Percentiles rank a stretch among this genome's conserved stretches.
Evolutionary conservation across 2,329 filamentous ascomycete species (phyloP).

Genomic region (Botrytis pseudocinerea): DNA sequence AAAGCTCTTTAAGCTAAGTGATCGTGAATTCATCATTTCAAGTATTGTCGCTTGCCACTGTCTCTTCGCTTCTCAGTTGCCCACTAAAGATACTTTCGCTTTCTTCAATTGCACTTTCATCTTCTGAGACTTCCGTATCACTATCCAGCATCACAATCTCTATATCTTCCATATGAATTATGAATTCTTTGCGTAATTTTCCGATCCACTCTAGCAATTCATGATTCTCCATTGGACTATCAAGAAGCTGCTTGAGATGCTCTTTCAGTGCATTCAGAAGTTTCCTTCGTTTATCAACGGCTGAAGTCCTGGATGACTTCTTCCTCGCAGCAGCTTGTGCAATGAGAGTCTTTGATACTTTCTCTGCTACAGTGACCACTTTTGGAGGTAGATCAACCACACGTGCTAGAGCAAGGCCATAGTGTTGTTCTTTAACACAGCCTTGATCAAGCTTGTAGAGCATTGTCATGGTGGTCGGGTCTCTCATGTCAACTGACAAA

Average conservation of each 20-base stretch:
- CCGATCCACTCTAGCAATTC: conserved; percentile 64
- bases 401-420: conserved; percentile 80
- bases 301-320: conserved; percentile 57
- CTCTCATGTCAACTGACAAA: conserved; percentile 66
- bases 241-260: conserved; percentile 66
- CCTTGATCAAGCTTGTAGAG: conserved; percentile 80
- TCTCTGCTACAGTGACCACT: conserved; percentile 68
- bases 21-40: neutral
- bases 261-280: conserved; percentile 73
- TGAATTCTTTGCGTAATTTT: conserved; percentile 73
- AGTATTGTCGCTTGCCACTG: neutral
- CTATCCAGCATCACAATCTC: conserved; percentile 44
- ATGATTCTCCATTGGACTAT: conserved; percentile 64
- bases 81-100: neutral
- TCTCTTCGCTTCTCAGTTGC: neutral
- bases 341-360: conserved; percentile 63
- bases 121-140: conserved; percentile 27
- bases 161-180: conserved; percentile 65
- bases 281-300: conserved; percentile 65
- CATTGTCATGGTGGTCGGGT: conserved; percentile 72
- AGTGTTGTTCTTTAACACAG: conserved; percentile 68
- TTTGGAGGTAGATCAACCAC: conserved; percentile 69
- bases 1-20: neutral
- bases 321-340: conserved; percentile 58
- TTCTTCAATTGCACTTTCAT: conserved; percentile 4